phyloP scores from a whole-genome alignment of 2,329 filamentous ascomycete species.

The Elsinoe ampelina region DNA sequence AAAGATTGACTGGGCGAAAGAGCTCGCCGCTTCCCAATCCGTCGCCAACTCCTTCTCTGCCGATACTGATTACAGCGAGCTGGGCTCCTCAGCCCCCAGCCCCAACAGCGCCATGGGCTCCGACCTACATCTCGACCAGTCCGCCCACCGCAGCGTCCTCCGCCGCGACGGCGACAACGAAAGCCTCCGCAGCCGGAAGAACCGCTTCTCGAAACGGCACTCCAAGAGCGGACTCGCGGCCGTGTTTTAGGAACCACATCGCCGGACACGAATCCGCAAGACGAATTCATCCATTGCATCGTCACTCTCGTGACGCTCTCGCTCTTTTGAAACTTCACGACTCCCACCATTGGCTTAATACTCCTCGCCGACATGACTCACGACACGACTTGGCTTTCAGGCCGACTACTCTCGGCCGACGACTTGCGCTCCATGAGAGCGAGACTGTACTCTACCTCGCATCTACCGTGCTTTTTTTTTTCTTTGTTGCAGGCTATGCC shows the following conservation, averaged over 20 bases:
- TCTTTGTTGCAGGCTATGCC: neutral
- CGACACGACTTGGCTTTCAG: neutral
- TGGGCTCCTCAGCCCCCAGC: slow-evolving; percentile 56
- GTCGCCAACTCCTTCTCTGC: slow-evolving; percentile 55
- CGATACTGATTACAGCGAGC: slow-evolving; percentile 36
- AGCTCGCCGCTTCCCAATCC: slow-evolving; percentile 69
- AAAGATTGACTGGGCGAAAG: slow-evolving; percentile 73
- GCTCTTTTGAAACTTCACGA: neutral
- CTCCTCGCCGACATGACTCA: neutral
- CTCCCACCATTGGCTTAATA: neutral
- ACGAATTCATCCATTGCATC: neutral
- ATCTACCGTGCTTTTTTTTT: neutral
- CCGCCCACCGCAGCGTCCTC: slow-evolving; percentile 41
- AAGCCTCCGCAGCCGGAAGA: slow-evolving; percentile 49
- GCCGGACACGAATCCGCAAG: neutral
- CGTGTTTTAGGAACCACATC: slow-evolving; percentile 52
- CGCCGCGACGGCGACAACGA: slow-evolving; percentile 33
- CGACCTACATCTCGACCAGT: slow-evolving; percentile 31
- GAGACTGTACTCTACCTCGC: slow-evolving; percentile 10
- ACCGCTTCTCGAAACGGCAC: slow-evolving; percentile 77
- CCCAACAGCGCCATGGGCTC: slow-evolving; percentile 64
- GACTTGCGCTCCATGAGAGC: neutral
- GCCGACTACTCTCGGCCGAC: neutral
- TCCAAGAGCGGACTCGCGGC: slow-evolving; percentile 90
- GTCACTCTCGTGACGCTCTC: neutral